Evolutionary conservation across 352 stramenopile species (phyloP).

Genomic region (Phytophthora tubulina): DNA sequence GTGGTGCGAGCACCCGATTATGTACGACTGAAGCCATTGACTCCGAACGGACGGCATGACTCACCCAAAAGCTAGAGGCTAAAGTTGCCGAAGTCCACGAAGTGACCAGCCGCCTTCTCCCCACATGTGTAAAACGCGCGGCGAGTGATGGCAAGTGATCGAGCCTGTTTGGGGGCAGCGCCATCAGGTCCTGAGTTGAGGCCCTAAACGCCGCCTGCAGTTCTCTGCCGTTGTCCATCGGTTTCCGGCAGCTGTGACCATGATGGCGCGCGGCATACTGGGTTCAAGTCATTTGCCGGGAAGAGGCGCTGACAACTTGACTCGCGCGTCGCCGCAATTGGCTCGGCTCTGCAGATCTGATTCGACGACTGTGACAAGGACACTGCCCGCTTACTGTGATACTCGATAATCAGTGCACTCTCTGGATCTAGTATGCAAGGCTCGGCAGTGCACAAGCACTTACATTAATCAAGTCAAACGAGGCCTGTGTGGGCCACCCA

Average conservation of each 20-base stretch:
- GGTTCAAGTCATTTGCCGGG: conserved; percentile 17
- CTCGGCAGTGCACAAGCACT: no score
- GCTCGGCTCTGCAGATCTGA: conserved; percentile 35
- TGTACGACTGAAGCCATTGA: conserved; percentile 29
- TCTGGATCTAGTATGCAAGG: neutral
- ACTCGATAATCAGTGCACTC: neutral
- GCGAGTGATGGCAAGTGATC: conserved; percentile 4
- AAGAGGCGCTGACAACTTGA: conserved; percentile 46
- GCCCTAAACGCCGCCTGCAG: neutral
- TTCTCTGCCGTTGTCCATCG: conserved; percentile 20
- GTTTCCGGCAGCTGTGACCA: conserved; percentile 24
- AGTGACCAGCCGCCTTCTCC: conserved; percentile 13
- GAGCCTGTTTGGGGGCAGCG: no score
- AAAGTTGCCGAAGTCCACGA: conserved; percentile 1
- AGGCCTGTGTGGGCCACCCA: no score
- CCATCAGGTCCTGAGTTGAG: neutral
- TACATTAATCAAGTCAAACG: neutral
- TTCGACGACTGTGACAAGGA: conserved; percentile 35
- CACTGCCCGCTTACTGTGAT: neutral
- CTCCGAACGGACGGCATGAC: conserved; percentile 2
- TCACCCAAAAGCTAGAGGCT: neutral
- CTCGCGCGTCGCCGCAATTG: conserved; percentile 31
- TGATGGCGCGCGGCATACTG: conserved; percentile 30
- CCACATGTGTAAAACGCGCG: no score
- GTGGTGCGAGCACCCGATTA: conserved; percentile 11